Evolutionary conservation across 768 basidiomycete genomes (phyloP), one percentile per base, ranked within the genome.

Genomic region (Pisolithus albus): DNA sequence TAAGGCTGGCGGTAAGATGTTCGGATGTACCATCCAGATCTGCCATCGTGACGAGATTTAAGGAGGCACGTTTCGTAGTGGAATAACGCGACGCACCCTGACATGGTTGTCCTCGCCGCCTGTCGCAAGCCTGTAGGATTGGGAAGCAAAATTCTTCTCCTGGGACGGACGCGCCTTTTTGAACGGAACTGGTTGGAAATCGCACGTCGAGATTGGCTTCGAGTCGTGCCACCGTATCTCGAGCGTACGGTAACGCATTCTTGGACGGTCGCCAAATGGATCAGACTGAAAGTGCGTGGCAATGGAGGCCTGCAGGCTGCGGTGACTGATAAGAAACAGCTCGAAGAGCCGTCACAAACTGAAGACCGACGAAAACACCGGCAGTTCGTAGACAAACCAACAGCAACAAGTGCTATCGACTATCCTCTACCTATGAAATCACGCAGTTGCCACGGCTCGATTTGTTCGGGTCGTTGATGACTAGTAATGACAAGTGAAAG

Each of bases 21-120:
- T 88, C 9, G 94, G 94, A 66, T 94, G 81, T 24, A 96, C 89
- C 82, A 88, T 85, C 95, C 94, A 96, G 57, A 97, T 66, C 92
- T 94, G 51, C 34, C 34, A 46, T 30, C 15, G 37, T 40, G 40
- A 59, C 47, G 38, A 44, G 24, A 44, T 34, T 23, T 49, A 49
- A 38, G 36, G 41, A 16, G 56, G 43, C 46, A 41, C 36, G 41
- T 43, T 47, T 47, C 38, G 57, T 57, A 52, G 56, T 56, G 53
- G 48, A 26, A 37, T 46, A 39, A 50, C 54, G 48, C 45, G 15
- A 83, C 94, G 70, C 63, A 96, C 94, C 67, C 96, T 76, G 62
- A 99, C 92, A 73, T 94, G 87, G 62, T 93, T 96, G 64, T 99
- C 96, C 64, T 95, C 95, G 43, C 96, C 96, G 11, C 84, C 92